A percentile compares a stretch with the other conserved stretches of the same genome.
These are phyloP conservation scores for Globisporangium apiculatum DNA, from an alignment of 352 stramenopile species.

Conservation along the genomic window DNA sequence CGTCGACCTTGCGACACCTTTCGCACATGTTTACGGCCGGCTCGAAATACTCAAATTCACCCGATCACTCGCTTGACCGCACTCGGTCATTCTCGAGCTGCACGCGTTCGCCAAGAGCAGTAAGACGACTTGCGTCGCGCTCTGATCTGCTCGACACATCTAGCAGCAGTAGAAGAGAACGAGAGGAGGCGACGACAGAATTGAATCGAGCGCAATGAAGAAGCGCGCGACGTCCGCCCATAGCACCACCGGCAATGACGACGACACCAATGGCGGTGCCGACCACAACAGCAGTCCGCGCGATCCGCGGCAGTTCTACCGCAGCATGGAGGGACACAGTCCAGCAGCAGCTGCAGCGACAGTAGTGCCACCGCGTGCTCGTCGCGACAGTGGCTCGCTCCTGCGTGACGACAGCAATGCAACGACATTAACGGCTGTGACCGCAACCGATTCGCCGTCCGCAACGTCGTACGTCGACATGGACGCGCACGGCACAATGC, in stretches of 20 bases:
- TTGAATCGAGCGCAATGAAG: conserved; percentile 2
- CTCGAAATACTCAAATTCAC: too few species aligned
- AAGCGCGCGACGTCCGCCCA: not conserved
- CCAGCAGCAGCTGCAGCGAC: too few species aligned
- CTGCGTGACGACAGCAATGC: conserved; percentile 2
- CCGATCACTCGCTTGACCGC: too few species aligned
- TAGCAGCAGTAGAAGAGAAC: too few species aligned
- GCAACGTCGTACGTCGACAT: conserved; percentile 9
- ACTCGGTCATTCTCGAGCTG: too few species aligned
- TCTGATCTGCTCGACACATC: not conserved
- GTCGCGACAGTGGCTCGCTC: not conserved
- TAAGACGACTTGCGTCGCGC: too few species aligned
- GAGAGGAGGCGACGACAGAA: too few species aligned
- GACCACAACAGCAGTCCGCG: not conserved
- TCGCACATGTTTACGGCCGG: too few species aligned
- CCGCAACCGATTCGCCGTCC: conserved; percentile 12
- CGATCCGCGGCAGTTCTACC: conserved; percentile 8
- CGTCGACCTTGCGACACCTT: too few species aligned
- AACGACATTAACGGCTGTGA: conserved; percentile 1
- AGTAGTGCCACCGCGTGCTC: not conserved
- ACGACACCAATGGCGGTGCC: not conserved
- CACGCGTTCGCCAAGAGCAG: too few species aligned
- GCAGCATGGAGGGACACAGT: conserved; percentile 5
- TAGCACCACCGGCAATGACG: too few species aligned
- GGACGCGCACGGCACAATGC: conserved; percentile 9